Percentiles rank a stretch among this genome's conserved stretches.
Conservation (phyloP, 306 rosid species). For the Luffa acutangula region DNA sequence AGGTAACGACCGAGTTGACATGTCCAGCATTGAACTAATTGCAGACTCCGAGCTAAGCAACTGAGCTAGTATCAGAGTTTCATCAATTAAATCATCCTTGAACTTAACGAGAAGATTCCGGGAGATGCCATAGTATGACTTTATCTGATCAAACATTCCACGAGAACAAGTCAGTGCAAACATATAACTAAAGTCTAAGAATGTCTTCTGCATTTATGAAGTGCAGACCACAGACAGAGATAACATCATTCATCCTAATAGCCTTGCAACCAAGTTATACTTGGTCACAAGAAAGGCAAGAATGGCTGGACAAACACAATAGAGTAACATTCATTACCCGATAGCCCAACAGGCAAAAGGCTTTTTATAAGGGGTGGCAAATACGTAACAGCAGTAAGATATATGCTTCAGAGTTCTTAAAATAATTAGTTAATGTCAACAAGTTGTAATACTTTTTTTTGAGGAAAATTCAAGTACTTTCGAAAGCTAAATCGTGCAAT, state of each 20-base stretch:
- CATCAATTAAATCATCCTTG: slow-evolving; percentile 80
- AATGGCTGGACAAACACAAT: neutral
- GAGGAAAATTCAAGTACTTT: neutral
- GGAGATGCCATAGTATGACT: slow-evolving; percentile 84
- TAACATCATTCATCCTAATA: neutral
- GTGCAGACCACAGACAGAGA: neutral
- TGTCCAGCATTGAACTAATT: slow-evolving; percentile 84
- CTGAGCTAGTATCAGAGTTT: slow-evolving; percentile 70
- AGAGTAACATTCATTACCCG: neutral
- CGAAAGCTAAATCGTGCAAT: neutral
- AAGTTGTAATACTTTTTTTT: neutral
- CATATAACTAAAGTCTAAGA: neutral
- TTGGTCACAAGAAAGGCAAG: neutral
- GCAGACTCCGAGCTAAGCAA: slow-evolving; percentile 84
- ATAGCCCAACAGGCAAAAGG: neutral
- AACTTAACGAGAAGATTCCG: slow-evolving; percentile 85
- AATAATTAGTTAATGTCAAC: neutral
- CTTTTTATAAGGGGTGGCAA: neutral
- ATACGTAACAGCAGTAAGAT: neutral
- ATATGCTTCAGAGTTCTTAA: neutral
- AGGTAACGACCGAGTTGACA: slow-evolving; percentile 79
- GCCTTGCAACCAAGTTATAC: neutral
- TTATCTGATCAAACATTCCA: slow-evolving; percentile 43
- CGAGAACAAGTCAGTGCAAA: neutral
- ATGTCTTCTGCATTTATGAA: neutral